Conservation (phyloP, 371 early-diverging fungal species). For the Phascolomyces articulosus region DNA sequence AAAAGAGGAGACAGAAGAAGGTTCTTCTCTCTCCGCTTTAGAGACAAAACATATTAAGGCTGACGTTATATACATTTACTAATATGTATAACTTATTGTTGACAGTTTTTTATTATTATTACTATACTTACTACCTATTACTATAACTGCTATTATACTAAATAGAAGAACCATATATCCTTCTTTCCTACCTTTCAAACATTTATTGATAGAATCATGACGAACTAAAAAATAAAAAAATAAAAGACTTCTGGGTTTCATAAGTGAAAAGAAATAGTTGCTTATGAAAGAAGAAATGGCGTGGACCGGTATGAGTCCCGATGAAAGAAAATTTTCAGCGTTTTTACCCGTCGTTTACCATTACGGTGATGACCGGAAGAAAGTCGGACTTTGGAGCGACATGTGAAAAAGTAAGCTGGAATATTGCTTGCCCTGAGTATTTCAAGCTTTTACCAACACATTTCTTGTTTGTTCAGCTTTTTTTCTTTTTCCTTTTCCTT, state of each 20-base stretch:
- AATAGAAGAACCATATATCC: too few relatives aligned
- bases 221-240: too few relatives aligned
- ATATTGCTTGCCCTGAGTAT: slow-evolving; percentile 8
- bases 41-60: too few relatives aligned
- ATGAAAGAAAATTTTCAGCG: not conserved
- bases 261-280: not conserved
- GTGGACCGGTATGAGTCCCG: not conserved
- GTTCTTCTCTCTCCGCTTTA: too few relatives aligned
- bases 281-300: slow-evolving; percentile 4
- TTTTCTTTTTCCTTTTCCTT: not conserved
- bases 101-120: too few relatives aligned
- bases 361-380: slow-evolving; percentile 5
- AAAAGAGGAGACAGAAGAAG: too few relatives aligned
- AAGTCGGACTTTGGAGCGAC: not conserved
- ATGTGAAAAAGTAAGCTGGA: slow-evolving; percentile 15
- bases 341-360: slow-evolving; percentile 3
- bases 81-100: too few relatives aligned
- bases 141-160: too few relatives aligned
- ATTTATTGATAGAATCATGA: too few relatives aligned
- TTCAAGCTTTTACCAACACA: slow-evolving; percentile 13
- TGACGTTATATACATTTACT: too few relatives aligned
- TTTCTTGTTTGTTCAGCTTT: not conserved
- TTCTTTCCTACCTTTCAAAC: too few relatives aligned
- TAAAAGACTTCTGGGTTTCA: not conserved
- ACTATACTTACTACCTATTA: too few relatives aligned